A percentile compares a stretch with the other conserved stretches of the same genome.
Evolutionary conservation across 2,329 filamentous ascomycete species (phyloP).

Genomic region (Neofusicoccum kwambonambiense): DNA sequence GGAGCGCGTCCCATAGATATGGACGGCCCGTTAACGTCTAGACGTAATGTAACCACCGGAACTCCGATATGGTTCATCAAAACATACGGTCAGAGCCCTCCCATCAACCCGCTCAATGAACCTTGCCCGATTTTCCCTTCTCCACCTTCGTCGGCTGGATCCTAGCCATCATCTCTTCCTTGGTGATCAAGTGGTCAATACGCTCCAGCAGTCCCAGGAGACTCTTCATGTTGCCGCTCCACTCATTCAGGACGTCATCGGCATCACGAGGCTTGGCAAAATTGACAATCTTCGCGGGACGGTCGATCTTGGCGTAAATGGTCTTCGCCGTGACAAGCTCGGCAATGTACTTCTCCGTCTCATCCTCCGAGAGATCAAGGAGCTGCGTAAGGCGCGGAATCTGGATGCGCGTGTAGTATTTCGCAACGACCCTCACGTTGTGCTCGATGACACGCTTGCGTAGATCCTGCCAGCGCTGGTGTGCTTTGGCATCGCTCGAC

Average conservation of each 20-base stretch:
- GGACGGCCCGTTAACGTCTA: slow-evolving; percentile 5
- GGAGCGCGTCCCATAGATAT: slow-evolving; percentile 1
- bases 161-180: slow-evolving; percentile 98
- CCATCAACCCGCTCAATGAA: slow-evolving; percentile 28
- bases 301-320: slow-evolving; percentile 95
- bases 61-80: slow-evolving; percentile 9
- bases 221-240: slow-evolving; percentile 98
- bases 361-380: slow-evolving; percentile 86
- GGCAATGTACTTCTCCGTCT: slow-evolving; percentile 98
- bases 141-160: slow-evolving; percentile 48
- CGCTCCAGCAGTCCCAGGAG: slow-evolving; percentile 80
- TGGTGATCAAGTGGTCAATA: slow-evolving; percentile 97
- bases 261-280: slow-evolving; percentile 94
- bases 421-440: slow-evolving; percentile 94
- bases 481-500: slow-evolving; percentile 73
- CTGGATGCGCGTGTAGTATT: slow-evolving; percentile 97
- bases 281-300: slow-evolving; percentile 85
- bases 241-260: slow-evolving; percentile 96
- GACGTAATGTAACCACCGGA: slow-evolving; percentile 11
- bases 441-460: slow-evolving; percentile 99
- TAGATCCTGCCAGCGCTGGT: slow-evolving; percentile 87
- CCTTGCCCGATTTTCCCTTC: slow-evolving; percentile 40
- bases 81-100: not conserved
- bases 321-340: slow-evolving; percentile 97
- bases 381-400: slow-evolving; percentile 88